Base-by-base conservation (phyloP, 352 stramenopile species). In the Phytophthora sansomeana region DNA sequence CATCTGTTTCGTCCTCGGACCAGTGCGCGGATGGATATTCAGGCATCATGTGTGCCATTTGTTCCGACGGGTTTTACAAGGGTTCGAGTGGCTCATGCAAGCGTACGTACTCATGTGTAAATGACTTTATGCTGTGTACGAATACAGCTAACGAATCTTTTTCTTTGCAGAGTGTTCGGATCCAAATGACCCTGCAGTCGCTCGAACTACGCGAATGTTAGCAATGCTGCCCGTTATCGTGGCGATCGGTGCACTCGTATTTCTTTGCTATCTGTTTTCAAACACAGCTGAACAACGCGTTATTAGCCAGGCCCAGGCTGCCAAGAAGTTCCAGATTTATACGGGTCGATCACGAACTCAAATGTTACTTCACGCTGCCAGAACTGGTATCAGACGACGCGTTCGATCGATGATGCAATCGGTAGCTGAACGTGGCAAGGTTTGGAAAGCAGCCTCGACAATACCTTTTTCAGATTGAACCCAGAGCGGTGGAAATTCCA, bases 281-380 rank as follows among this genome's bases (percentile, higher is more conserved):
- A 78, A 85, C 46, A 39, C 68, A 14, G 61, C 72, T 33, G 80
- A 91, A 41, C 73, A 74, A 16, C 69, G 80, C 32, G 74, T 91
- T 41, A 58, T 90, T 46, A 78, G 66, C 19, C 76, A 87, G 26
- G 83, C 80, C 4, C 58, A 71, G 10, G 83, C 83, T 36, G 83
- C 83, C 4, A 81, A 77, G 33, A 72, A 72, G 17, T 91, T 87
- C 38, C 72, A 90, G 51, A 50, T 86, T n/a, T 86, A 87, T 49
- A 44, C 63, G 36, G 39, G 48, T 0, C 36, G 67, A 32, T 65
- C 66, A 1, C 60, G 43, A 19, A 26, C 68, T 14, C 35, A 44
- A 41, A 61, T 47, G 5, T 14, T 87, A 8, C 17, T 89, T 0
- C 52, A 58, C 7, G 60, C 71, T 4, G 67, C 75, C 5, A 74